Conservation (phyloP, 2,329 filamentous ascomycete species). For the Cercospora berteroae region DNA sequence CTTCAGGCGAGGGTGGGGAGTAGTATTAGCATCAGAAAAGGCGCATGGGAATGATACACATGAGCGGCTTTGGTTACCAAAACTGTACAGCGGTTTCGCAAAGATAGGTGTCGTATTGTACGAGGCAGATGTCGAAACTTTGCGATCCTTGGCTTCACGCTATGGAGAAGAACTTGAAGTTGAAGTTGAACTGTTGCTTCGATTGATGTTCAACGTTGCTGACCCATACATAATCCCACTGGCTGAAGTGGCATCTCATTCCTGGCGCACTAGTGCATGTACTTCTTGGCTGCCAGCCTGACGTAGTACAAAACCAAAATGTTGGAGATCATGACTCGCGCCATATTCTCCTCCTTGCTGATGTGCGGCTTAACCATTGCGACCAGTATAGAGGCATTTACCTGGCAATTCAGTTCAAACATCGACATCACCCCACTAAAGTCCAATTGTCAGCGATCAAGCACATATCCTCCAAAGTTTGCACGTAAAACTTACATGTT, state of each 20-base stretch:
- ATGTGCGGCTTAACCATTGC: not conserved
- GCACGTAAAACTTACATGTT: conserved; percentile 34
- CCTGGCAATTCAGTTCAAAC: not conserved
- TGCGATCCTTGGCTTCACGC: not conserved
- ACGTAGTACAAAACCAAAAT: not conserved
- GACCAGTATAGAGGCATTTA: not conserved
- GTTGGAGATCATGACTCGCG: not conserved
- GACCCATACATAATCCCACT: not conserved
- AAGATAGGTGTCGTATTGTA: not conserved
- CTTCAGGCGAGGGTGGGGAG: not conserved
- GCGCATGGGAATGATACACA: not conserved
- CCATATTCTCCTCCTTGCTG: not conserved
- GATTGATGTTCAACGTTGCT: not conserved
- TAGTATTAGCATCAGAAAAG: not conserved
- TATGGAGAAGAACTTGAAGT: no score
- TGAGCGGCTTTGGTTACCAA: not conserved
- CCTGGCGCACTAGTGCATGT: not conserved
- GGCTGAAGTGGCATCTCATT: not conserved
- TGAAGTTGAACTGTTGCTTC: no score
- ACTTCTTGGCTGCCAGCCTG: conserved; percentile 3
- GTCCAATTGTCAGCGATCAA: not conserved
- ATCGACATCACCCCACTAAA: conserved; percentile 45
- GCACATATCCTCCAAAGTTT: not conserved
- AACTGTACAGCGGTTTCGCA: not conserved
- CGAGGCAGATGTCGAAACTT: not conserved